These are phyloP conservation scores for Cryptococcus depauperatus DNA, from an alignment of 1,284 basidiomycete genomes.

Conservation along the genomic window DNA sequence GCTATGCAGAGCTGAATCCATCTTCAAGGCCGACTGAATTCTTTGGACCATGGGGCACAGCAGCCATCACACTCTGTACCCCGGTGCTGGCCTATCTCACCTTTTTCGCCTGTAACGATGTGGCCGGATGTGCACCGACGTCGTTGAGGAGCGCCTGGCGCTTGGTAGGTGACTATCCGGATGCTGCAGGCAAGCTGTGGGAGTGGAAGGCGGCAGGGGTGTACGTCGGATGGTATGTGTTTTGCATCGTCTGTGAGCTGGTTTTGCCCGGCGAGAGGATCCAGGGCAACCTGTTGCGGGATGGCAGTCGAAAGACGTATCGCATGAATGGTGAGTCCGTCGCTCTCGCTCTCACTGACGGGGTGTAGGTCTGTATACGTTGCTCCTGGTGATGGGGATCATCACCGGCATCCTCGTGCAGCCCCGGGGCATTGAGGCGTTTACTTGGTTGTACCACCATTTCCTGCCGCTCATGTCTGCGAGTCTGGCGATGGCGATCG, in stretches of 20 bases:
- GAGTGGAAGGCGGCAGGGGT: constrained; percentile 66
- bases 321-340: constrained; percentile 77
- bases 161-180: constrained; percentile 28
- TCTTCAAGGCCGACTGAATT: constrained; percentile 65
- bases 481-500: constrained; percentile 65
- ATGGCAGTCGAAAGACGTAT: constrained; percentile 71
- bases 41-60: constrained; percentile 71
- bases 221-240: constrained; percentile 86
- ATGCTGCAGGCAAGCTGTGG: constrained; percentile 53
- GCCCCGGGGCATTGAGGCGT: constrained; percentile 65
- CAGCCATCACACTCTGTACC: constrained; percentile 62
- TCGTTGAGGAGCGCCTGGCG: constrained; percentile 16
- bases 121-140: constrained; percentile 57
- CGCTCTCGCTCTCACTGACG: background rate
- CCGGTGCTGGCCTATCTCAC: constrained; percentile 70
- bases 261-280: constrained; percentile 81
- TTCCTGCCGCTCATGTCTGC: constrained; percentile 86
- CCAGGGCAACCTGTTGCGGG: constrained; percentile 68
- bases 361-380: constrained; percentile 69
- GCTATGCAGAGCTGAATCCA: constrained; percentile 46
- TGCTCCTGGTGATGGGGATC: constrained; percentile 68
- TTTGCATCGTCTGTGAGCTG: constrained; percentile 72
- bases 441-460: constrained; percentile 86
- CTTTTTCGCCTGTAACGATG: constrained; percentile 77
- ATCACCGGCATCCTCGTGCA: constrained; percentile 56